Conservation (phyloP, 2,329 filamentous ascomycete species). For the Mycosphaerella arachidis region DNA sequence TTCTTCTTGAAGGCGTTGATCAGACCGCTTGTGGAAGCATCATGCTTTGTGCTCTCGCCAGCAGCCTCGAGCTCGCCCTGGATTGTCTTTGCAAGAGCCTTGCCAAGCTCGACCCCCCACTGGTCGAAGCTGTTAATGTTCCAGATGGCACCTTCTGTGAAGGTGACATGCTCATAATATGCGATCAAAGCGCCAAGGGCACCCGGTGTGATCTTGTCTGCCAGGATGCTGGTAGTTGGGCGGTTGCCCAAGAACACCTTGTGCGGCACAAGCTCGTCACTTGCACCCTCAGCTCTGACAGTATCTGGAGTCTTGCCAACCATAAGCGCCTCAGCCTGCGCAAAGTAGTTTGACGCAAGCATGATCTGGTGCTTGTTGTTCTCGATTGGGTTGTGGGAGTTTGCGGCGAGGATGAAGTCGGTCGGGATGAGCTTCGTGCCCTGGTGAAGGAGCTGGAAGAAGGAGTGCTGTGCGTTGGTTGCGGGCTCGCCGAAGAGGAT, state of each 20-base stretch:
- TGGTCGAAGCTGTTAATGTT: conserved; percentile 99
- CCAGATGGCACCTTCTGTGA: conserved; percentile 96
- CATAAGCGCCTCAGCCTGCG: conserved; percentile 81
- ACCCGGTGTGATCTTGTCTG: conserved; percentile 87
- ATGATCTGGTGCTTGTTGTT: conserved; percentile 94
- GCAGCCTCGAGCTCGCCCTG: conserved; percentile 71
- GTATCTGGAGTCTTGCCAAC: conserved; percentile 80
- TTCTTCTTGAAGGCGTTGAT: conserved; percentile 90
- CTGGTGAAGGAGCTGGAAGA: conserved; percentile 99
- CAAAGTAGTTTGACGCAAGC: conserved; percentile 88
- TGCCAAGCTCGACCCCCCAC: conserved; percentile 98
- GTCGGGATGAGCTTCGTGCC: conserved; percentile 98
- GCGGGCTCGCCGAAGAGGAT: conserved; percentile 97
- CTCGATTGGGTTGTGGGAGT: conserved; percentile 94
- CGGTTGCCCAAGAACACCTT: conserved; percentile 99
- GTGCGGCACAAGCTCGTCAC: conserved; percentile 80
- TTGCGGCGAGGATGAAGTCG: conserved; percentile 93
- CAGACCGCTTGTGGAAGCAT: conserved; percentile 80
- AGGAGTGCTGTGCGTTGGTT: conserved; percentile 98
- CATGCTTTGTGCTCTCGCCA: conserved; percentile 70
- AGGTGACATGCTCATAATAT: conserved; percentile 98
- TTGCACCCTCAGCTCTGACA: conserved; percentile 69
- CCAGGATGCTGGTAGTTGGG: conserved; percentile 90
- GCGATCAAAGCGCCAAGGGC: conserved; percentile 93
- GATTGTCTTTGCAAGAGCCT: conserved; percentile 75